phyloP scores from a whole-genome alignment of 1,139 yeast genomes.

The Taiozyma sp. region DNA sequence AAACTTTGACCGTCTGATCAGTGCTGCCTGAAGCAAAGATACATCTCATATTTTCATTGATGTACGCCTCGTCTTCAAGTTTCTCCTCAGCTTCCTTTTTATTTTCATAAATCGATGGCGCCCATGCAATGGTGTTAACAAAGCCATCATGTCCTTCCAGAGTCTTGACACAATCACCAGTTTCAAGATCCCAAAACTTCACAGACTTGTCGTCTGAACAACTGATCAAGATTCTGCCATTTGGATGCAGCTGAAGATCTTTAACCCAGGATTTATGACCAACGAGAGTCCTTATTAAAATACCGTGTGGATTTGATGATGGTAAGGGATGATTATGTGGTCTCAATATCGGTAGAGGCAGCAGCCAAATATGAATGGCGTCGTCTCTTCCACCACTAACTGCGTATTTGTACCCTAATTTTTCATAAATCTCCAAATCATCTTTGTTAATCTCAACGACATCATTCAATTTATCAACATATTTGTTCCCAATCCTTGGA shows the following conservation, averaged over 20 bases:
- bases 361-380: constrained; percentile 68
- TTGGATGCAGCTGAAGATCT: constrained; percentile 66
- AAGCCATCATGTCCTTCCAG: constrained; percentile 72
- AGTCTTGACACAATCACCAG: constrained; percentile 48
- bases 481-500: constrained; percentile 42
- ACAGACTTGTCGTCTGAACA: constrained; percentile 80
- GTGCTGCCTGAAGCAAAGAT: constrained; percentile 58
- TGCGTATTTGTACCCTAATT: constrained; percentile 60
- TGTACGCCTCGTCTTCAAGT: constrained; percentile 16
- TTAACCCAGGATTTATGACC: constrained; percentile 94
- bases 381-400: constrained; percentile 84
- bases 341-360: constrained; percentile 54
- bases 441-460: constrained; percentile 13
- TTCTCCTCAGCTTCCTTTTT: constrained; percentile 8
- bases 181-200: constrained; percentile 73
- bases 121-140: constrained; percentile 63
- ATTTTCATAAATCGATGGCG: constrained; percentile 33
- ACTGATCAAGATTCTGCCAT: constrained; percentile 65
- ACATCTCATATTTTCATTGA: constrained; percentile 42
- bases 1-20: constrained; percentile 47
- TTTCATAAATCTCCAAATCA: constrained; percentile 27
- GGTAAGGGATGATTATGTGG: constrained; percentile 59
- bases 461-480: constrained; percentile 42
- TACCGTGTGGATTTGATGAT: constrained; percentile 55
- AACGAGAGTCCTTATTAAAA: constrained; percentile 45